Conservation (phyloP, 257 asterid genomes). For the Ophiorrhiza pumila region DNA sequence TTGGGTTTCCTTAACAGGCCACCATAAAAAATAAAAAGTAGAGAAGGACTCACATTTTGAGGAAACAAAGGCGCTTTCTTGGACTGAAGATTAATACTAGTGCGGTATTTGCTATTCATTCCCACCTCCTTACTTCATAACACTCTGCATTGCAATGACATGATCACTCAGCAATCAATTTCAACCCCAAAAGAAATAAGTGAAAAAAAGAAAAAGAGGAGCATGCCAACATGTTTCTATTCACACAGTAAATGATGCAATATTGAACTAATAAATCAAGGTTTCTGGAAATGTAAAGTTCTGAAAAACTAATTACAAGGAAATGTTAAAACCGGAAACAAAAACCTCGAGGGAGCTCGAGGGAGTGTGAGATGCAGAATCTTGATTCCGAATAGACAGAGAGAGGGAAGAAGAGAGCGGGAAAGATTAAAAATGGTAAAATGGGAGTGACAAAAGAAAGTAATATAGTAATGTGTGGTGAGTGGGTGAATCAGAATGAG, state of each 20-base stretch:
- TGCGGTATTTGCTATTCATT: constrained; percentile 24
- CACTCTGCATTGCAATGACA: constrained; percentile 11
- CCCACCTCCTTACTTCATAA: constrained; percentile 9
- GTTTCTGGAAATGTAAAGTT: neutral
- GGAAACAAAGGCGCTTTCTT: constrained; percentile 23
- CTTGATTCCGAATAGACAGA: neutral
- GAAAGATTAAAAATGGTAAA: constrained; percentile 16
- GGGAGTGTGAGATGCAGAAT: neutral
- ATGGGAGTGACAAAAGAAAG: neutral
- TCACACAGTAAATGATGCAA: neutral
- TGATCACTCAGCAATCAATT: neutral
- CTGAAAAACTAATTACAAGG: neutral
- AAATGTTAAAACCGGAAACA: neutral
- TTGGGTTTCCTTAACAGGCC: neutral
- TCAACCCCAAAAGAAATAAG: neutral
- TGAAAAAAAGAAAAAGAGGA: neutral
- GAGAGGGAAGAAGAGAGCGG: constrained; percentile 18
- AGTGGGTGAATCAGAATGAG: neutral
- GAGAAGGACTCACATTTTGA: constrained; percentile 22
- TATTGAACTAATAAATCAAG: neutral
- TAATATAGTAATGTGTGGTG: constrained; percentile 4
- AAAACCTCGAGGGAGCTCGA: neutral
- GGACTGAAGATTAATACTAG: neutral
- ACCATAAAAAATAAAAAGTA: neutral
- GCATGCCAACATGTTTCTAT: neutral